Conservation (phyloP, 768 basidiomycete species). For the Boletus vinaceobasis region DNA sequence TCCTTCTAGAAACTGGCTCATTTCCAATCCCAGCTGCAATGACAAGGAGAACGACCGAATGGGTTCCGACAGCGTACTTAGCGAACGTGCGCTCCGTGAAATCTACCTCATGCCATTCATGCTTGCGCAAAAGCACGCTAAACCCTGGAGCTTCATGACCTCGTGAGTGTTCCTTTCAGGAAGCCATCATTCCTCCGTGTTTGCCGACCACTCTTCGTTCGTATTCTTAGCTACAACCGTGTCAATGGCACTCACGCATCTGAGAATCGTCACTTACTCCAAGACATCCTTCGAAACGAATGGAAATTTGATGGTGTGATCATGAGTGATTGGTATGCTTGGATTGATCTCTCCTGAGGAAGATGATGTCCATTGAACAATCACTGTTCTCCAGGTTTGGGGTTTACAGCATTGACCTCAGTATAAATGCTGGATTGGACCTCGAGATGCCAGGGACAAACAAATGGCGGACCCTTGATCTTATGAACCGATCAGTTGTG, state of each 20-base stretch:
- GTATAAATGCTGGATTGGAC: conserved; percentile 74
- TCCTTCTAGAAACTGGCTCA: neutral
- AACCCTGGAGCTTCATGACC: conserved; percentile 61
- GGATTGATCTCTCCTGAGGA: neutral
- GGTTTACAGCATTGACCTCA: conserved; percentile 58
- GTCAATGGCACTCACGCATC: conserved; percentile 73
- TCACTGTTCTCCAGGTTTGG: conserved; percentile 54
- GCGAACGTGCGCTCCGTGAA: conserved; percentile 52
- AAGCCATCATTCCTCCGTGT: neutral
- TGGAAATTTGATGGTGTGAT: conserved; percentile 72
- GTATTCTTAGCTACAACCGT: conserved; percentile 55
- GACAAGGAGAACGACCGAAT: conserved; percentile 80
- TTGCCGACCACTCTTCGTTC: neutral
- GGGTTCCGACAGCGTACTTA: conserved; percentile 52
- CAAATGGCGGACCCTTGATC: conserved; percentile 72
- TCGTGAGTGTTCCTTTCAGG: conserved; percentile 47
- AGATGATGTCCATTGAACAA: neutral
- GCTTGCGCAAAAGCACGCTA: conserved; percentile 47
- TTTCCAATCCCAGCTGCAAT: conserved; percentile 47
- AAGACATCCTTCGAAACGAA: conserved; percentile 63
- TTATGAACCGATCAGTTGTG: conserved; percentile 56
- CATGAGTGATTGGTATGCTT: conserved; percentile 76
- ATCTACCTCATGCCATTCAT: conserved; percentile 64
- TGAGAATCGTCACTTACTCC: conserved; percentile 59
- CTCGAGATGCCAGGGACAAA: conserved; percentile 77